These are phyloP conservation scores for Sextonia rubra DNA, from an alignment of 164 flowering plant genomes.

Conservation along the genomic window DNA sequence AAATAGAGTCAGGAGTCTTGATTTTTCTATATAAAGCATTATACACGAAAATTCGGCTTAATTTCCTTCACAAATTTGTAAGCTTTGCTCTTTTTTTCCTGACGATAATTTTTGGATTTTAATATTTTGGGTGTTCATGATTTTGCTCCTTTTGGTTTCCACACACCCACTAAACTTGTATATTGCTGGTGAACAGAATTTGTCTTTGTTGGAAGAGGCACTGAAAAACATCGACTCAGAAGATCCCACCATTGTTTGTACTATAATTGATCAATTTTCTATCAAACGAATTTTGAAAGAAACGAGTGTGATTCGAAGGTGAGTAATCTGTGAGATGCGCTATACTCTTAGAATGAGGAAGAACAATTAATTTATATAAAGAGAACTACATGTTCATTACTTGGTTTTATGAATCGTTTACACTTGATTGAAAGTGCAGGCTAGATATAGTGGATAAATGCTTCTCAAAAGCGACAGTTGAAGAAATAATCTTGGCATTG, in stretches of 20 bases:
- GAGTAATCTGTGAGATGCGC: neutral
- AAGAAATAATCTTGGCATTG: neutral
- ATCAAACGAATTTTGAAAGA: conserved; percentile 49
- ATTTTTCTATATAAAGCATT: too few relatives aligned
- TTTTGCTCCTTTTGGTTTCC: too few relatives aligned
- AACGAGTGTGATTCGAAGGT: conserved; percentile 53
- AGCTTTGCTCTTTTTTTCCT: too few relatives aligned
- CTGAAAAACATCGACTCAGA: conserved; percentile 36
- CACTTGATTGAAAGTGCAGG: conserved; percentile 16
- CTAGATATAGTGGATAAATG: neutral
- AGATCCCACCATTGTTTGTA: conserved; percentile 41
- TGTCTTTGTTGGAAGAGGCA: conserved; percentile 57
- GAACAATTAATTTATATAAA: neutral
- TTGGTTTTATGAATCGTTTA: neutral
- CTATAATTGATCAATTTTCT: conserved; percentile 48
- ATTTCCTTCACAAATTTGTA: too few relatives aligned
- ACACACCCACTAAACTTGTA: too few relatives aligned
- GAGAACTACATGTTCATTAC: neutral
- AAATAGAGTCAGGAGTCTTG: too few relatives aligned
- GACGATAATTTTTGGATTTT: too few relatives aligned
- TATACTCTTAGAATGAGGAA: neutral
- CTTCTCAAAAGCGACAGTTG: neutral
- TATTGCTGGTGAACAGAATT: conserved; percentile 31
- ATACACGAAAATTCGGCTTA: too few relatives aligned
- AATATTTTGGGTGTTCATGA: too few relatives aligned